Base-by-base conservation (phyloP, 2,329 filamentous ascomycete species). In the Fusarium sororula region DNA sequence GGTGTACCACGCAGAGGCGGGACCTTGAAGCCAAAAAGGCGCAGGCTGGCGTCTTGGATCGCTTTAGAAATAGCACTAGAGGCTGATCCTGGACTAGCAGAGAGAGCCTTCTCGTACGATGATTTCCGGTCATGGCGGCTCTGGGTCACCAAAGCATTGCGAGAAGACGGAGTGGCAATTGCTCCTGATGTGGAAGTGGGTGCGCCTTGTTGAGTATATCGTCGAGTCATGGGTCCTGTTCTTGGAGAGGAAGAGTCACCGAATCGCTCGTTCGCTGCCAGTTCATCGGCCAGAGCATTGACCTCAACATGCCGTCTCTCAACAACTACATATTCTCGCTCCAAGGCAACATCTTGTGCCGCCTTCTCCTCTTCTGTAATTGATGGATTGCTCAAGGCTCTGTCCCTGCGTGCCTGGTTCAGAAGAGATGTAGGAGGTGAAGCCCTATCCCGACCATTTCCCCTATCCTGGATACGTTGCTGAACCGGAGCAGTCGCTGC, bases 281-380 rank as follows among this genome's bases (percentile, higher is more conserved):
- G 86, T 83, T 98, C 96, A 82, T 99, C 96, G 28, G 96, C 96
- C 78, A 99, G 93, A 6, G 96, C 96, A 81, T 99, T 98, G 57
- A 99, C 96, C 82, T 98, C 96, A 17, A 99, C 95, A 26, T 95
- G 93, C 74, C 93, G 91, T 85, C 98, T 98, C 84, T 99, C 96
- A 18, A 99, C 94, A 32, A 98, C 88, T 26, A 99, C 96, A 78
- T 98, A 99, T 75, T 98, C 96, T 74, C 96, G 91, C 80, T 98
- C 95, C 77, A 97, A 93, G 3, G 93, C 93, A 55, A 97, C 91
- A 73, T 98, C 96, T 77, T 97, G 94, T 6, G 94, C 94, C 7
- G 92, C 93, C 79, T 86, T 90, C 78, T 93, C 91, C 67, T 91
- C 90, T 73, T 93, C 92, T 64, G 88, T 86, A n/a, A 82, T 81